Conservation (phyloP, 2,329 filamentous ascomycete species). For the Gaeumannomyces sp. region DNA sequence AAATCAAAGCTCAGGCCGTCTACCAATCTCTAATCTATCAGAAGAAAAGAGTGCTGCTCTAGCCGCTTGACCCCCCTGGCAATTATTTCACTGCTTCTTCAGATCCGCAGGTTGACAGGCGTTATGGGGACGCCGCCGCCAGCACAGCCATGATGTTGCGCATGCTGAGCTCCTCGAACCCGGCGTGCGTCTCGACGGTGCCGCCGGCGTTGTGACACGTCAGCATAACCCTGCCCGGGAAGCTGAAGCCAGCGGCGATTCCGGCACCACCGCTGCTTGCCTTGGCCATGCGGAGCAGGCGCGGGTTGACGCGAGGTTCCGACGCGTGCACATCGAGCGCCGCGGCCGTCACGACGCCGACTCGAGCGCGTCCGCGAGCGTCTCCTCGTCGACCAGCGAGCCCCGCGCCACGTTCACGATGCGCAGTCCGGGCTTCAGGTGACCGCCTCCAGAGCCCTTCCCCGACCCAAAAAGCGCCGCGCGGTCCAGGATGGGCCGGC, state of each 20-base stretch:
- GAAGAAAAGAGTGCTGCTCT: no score
- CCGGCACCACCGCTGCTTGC: constrained; percentile 22
- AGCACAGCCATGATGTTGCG: constrained; percentile 45
- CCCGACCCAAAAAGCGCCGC: constrained; percentile 28
- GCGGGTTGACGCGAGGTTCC: constrained; percentile 38
- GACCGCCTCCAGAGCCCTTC: constrained; percentile 25
- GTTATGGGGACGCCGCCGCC: constrained; percentile 36
- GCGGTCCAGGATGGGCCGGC: not conserved
- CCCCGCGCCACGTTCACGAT: constrained; percentile 53
- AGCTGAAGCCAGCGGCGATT: not conserved
- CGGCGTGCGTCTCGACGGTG: constrained; percentile 45
- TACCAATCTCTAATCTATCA: not conserved
- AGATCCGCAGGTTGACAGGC: constrained; percentile 48
- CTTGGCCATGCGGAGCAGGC: constrained; percentile 24
- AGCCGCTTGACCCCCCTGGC: no score
- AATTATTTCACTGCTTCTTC: constrained; percentile 9
- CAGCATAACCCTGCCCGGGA: constrained; percentile 20
- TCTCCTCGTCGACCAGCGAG: constrained; percentile 43
- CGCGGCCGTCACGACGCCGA: constrained; percentile 34
- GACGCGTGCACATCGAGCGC: constrained; percentile 47
- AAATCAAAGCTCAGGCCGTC: not conserved
- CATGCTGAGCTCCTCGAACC: constrained; percentile 49
- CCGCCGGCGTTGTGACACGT: constrained; percentile 52
- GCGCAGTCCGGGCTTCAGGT: constrained; percentile 44
- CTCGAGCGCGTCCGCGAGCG: constrained; percentile 40